Conservation (phyloP, 345 rosid species). For the Viola odorata region DNA sequence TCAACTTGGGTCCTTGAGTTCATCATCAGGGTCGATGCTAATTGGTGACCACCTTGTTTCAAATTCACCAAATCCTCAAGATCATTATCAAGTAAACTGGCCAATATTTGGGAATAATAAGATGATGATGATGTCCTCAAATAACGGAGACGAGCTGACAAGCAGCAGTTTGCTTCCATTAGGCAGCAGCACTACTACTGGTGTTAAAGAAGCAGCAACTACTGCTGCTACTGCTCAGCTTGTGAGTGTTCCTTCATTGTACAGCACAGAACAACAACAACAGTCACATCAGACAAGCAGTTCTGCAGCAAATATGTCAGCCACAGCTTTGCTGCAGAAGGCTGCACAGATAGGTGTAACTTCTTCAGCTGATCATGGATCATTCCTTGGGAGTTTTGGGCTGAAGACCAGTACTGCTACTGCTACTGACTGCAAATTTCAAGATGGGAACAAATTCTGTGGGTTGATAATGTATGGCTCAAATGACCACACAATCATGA, state of each 20-base stretch:
- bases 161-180: constrained; percentile 33
- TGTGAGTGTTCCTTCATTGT: constrained; percentile 69
- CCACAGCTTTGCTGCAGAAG: constrained; percentile 90
- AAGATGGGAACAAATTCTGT: constrained; percentile 42
- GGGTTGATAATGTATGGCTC: constrained; percentile 45
- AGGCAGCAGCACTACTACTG: too few relatives aligned
- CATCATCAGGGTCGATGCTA: constrained; percentile 23
- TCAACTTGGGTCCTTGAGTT: constrained; percentile 28
- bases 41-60: constrained; percentile 26
- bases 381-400: constrained; percentile 47
- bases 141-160: constrained; percentile 20
- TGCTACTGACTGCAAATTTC: constrained; percentile 19
- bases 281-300: constrained; percentile 26
- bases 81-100: constrained; percentile 38
- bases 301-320: constrained; percentile 66
- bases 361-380: constrained; percentile 47
- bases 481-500: constrained; percentile 19
- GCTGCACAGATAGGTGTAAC: constrained; percentile 84
- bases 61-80: constrained; percentile 25
- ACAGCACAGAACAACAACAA: constrained; percentile 47
- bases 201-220: constrained; percentile 33
- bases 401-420: constrained; percentile 26
- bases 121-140: constrained; percentile 17
- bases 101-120: constrained; percentile 40
- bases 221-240: constrained; percentile 19